Evolutionary conservation across 2,329 filamentous ascomycete genomes (phyloP).

Genomic region (Botrytis byssoidea): DNA sequence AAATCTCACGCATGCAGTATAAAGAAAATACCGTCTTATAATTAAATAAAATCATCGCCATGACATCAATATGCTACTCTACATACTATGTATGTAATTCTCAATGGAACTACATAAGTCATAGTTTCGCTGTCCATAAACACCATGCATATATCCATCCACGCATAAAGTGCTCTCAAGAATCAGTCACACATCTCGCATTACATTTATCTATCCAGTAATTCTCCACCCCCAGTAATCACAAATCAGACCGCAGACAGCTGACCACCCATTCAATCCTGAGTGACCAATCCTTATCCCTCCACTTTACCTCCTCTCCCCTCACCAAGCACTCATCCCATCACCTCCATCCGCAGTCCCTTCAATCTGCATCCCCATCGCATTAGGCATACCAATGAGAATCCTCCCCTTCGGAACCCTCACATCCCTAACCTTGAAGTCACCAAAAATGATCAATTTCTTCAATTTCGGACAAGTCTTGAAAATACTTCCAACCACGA

Average conservation of each 20-base stretch:
- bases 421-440: slow-evolving; percentile 59
- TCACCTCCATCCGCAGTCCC: slow-evolving; percentile 42
- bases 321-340: slow-evolving; percentile 12
- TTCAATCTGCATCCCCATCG: slow-evolving; percentile 59
- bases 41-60: neutral
- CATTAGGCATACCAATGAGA: slow-evolving; percentile 58
- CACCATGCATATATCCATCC: neutral
- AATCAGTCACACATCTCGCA: no score
- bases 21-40: neutral
- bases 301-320: neutral
- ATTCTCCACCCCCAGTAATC: no score
- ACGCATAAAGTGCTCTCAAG: neutral
- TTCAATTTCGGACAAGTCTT: slow-evolving; percentile 59
- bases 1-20: neutral
- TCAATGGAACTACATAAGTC: neutral
- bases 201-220: no score
- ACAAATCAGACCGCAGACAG: no score
- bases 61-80: neutral
- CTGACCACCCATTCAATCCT: neutral
- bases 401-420: slow-evolving; percentile 55
- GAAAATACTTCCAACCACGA: slow-evolving; percentile 63
- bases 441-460: slow-evolving; percentile 62
- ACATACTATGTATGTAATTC: no score
- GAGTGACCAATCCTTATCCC: no score
- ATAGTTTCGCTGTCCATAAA: neutral